Conservation (phyloP, 1,284 basidiomycete genomes). For the Ceratobasidium sp. region DNA sequence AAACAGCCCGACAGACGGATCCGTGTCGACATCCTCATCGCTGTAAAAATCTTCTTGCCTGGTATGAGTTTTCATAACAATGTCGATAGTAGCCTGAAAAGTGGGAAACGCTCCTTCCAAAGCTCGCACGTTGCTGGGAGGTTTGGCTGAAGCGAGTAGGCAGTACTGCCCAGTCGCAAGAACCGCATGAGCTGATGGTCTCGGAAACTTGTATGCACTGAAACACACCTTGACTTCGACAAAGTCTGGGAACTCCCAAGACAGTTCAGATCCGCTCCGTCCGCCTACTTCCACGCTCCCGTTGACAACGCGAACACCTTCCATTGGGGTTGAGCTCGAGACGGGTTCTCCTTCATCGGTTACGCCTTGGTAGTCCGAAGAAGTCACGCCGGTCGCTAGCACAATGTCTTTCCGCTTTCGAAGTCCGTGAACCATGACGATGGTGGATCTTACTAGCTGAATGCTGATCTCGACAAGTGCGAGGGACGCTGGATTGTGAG, state of each 20-base stretch:
- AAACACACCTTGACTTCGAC: constrained; percentile 40
- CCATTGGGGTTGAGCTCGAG: constrained; percentile 24
- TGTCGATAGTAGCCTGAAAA: constrained; percentile 16
- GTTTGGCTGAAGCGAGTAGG: constrained; percentile 26
- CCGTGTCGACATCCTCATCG: constrained; percentile 18
- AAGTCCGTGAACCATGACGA: constrained; percentile 33
- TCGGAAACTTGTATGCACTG: not conserved
- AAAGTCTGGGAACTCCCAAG: constrained; percentile 38
- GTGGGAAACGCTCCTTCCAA: constrained; percentile 38
- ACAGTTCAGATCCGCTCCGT: constrained; percentile 35
- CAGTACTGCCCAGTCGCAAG: constrained; percentile 10
- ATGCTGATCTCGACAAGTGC: constrained; percentile 34
- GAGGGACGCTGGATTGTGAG: constrained; percentile 26
- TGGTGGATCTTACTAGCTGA: constrained; percentile 33
- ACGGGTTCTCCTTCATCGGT: constrained; percentile 20
- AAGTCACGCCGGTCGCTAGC: constrained; percentile 13
- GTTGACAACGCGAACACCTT: constrained; percentile 34
- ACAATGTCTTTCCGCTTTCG: constrained; percentile 30
- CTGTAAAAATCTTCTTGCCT: constrained; percentile 10
- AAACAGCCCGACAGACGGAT: constrained; percentile 34
- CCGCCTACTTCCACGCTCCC: constrained; percentile 27
- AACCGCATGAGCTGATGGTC: not conserved
- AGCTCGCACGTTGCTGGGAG: constrained; percentile 32
- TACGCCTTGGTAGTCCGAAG: constrained; percentile 35
- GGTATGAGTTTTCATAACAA: constrained; percentile 36